A percentile compares a stretch with the other conserved stretches of the same genome.
These are phyloP conservation scores for Globisporangium canariense DNA, from an alignment of 352 stramenopile species.

Conservation along the genomic window DNA sequence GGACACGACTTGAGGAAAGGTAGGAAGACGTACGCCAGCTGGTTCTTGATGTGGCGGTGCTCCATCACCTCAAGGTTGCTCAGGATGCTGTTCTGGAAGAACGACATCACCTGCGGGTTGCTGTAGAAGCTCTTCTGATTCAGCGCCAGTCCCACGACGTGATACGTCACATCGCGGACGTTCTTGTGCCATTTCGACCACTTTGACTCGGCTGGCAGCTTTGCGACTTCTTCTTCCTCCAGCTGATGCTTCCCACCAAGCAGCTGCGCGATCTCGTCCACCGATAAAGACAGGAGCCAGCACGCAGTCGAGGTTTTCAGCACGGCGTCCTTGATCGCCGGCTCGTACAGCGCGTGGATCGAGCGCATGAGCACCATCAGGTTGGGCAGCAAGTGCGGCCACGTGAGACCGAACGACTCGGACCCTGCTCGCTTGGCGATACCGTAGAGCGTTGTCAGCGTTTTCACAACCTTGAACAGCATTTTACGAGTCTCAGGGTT, in stretches of 20 bases:
- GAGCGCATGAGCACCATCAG: constrained; percentile 53
- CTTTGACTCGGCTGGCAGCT: constrained; percentile 41
- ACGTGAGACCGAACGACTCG: constrained; percentile 48
- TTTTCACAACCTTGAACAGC: constrained; percentile 63
- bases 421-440: constrained; percentile 58
- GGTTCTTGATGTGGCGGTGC: constrained; percentile 67
- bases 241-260: constrained; percentile 73
- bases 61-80: constrained; percentile 64
- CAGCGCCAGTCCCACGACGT: constrained; percentile 67
- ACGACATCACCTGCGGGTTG: constrained; percentile 32
- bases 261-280: constrained; percentile 73
- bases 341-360: constrained; percentile 54
- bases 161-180: constrained; percentile 72
- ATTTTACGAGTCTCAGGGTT: constrained; percentile 43
- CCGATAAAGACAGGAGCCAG: constrained; percentile 65
- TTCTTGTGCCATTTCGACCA: constrained; percentile 85
- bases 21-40: constrained; percentile 65
- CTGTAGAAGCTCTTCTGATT: constrained; percentile 49
- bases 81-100: constrained; percentile 66
- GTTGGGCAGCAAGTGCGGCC: constrained; percentile 73
- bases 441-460: constrained; percentile 74
- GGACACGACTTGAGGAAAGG: constrained; percentile 73
- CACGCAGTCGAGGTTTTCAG: constrained; percentile 54
- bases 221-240: constrained; percentile 60
- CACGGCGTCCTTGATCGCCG: constrained; percentile 46